Base-by-base conservation (phyloP, 2,329 filamentous ascomycete genomes). In the Ilyonectria robusta region DNA sequence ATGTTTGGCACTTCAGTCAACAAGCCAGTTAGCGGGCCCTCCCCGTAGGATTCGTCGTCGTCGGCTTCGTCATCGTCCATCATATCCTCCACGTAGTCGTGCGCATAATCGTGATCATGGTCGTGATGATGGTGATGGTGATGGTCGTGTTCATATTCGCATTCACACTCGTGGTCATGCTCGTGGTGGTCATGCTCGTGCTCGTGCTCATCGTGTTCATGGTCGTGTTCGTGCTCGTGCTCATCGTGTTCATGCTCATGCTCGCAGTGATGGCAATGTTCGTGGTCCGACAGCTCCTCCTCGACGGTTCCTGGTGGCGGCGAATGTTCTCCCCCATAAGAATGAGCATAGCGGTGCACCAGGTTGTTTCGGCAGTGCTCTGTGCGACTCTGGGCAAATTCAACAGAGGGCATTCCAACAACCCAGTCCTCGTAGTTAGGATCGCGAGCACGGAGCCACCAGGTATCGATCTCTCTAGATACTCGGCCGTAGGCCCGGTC, bases 1-100 rank as follows among this genome's bases (percentile, higher is more conserved):
- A 98, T 97, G 72, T 98, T 93, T 33, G 95, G 95, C 13, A 98
- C 94, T 78, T 98, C 95, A 0, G 95, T 98, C 62, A 98, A 84
- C 15, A 98, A 84, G 13, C 95, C 95, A 19, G 94, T 92, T 77
- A 93, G 87, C 23, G 93, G 92, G 4, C 93, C 93, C 71, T 94
- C 91, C 17, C 88, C 91, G 72, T 93, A 93, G n/a, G 92, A 93
- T 70, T 94, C 92, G 75, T 94, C 92, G 67, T 94, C 93, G 61
- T 91, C 89, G 15, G 87, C 87, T 53, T 92, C 90, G 58, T 92
- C 91, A n/a, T 89, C 87, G 23, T 92, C 90, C 62, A 90, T 87
- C 73, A 88, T 85, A 29, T 88, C 87, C 23, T 88, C 84, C 23
- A 84, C 83, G 29, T 86, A 84, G 55, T 86, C 83, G 71, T 84